phyloP scores from a whole-genome alignment of 371 early-diverging fungal species.

The Dichotomocladium elegans region DNA sequence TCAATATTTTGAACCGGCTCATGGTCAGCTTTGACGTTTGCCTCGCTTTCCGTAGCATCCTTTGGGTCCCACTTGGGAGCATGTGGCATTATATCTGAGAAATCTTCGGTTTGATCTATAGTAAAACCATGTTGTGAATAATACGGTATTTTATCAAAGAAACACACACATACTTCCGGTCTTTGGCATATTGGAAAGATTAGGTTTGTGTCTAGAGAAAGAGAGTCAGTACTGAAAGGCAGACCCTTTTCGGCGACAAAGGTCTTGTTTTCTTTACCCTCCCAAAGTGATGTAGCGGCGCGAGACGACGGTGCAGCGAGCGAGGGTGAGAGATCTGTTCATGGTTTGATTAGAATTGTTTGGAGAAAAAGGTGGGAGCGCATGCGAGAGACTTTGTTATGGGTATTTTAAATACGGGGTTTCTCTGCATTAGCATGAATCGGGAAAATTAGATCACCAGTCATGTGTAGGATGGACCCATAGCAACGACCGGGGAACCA shows the following conservation, averaged over 20 bases:
- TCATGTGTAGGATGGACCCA: too few relatives aligned
- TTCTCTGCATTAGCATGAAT: too few relatives aligned
- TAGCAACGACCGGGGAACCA: too few relatives aligned
- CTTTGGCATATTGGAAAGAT: neutral
- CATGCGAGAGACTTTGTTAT: neutral
- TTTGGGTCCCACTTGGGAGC: conserved; percentile 19
- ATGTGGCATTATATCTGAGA: conserved; percentile 10
- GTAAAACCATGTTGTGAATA: too few relatives aligned
- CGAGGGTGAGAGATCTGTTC: neutral
- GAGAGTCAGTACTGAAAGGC: neutral
- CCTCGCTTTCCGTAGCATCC: conserved; percentile 17
- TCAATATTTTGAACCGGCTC: conserved; percentile 11
- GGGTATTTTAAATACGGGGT: neutral
- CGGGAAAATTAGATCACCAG: too few relatives aligned
- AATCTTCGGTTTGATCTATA: neutral
- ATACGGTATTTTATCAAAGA: too few relatives aligned
- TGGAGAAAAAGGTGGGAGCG: neutral
- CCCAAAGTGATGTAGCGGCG: neutral
- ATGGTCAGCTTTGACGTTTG: conserved; percentile 13
- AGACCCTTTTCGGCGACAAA: neutral
- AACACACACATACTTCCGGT: neutral
- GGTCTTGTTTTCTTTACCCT: neutral
- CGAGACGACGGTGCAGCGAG: neutral
- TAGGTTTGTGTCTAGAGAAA: neutral
- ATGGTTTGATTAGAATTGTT: neutral